Conservation (phyloP, 768 basidiomycete species). For the Pulveroboletus sp. region DNA sequence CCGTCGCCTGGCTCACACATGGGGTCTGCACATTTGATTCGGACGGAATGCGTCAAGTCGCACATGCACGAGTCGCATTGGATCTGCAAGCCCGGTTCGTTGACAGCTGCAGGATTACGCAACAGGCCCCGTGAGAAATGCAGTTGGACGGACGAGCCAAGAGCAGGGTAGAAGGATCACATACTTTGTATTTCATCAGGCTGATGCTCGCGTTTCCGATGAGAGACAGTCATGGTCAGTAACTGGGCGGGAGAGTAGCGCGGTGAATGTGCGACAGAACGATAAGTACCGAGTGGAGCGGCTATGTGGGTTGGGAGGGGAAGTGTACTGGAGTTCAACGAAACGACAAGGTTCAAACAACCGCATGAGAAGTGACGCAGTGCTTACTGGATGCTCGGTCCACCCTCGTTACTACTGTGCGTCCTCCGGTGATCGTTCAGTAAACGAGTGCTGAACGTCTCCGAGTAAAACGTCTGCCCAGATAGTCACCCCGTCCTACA, state of each 20-base stretch:
- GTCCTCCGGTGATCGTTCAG: background rate
- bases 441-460: background rate
- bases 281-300: background rate
- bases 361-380: background rate
- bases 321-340: background rate
- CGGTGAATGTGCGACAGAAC: background rate
- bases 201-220: slow-evolving; percentile 58
- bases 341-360: background rate
- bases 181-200: slow-evolving; percentile 64
- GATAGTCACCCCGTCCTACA: background rate
- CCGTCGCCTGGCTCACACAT: slow-evolving; percentile 70
- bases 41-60: slow-evolving; percentile 94
- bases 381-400: background rate
- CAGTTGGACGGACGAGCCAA: background rate
- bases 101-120: slow-evolving; percentile 51
- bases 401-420: background rate
- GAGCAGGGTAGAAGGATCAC: slow-evolving; percentile 16
- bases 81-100: slow-evolving; percentile 78
- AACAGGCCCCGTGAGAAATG: slow-evolving; percentile 27
- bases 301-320: background rate
- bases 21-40: slow-evolving; percentile 91
- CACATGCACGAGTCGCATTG: slow-evolving; percentile 79
- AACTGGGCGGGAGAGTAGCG: background rate
- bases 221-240: slow-evolving; percentile 55
- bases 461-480: background rate